Conservation (phyloP, 768 basidiomycete genomes). For the Mycena floridula region DNA sequence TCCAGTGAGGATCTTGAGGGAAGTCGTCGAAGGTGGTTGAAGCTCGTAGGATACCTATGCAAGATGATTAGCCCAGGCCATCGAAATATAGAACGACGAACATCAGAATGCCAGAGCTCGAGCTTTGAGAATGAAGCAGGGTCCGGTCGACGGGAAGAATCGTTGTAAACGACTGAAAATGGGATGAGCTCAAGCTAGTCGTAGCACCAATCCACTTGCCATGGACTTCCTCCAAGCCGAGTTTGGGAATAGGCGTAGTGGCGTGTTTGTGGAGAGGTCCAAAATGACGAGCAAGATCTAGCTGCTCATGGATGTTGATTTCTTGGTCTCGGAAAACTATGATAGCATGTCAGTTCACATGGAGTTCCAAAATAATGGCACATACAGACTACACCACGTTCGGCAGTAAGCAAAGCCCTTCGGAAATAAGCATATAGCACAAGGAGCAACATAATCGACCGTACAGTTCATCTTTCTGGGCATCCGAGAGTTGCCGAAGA, state of each 20-base stretch:
- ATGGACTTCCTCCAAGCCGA: slow-evolving; percentile 73
- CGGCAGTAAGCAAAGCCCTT: slow-evolving; percentile 68
- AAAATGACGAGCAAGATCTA: slow-evolving; percentile 65
- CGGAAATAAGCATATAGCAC: slow-evolving; percentile 7
- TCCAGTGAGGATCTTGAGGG: slow-evolving; percentile 64
- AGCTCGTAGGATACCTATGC: slow-evolving; percentile 64
- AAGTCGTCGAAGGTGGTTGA: slow-evolving; percentile 76
- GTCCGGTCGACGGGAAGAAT: slow-evolving; percentile 57
- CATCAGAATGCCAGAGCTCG: slow-evolving; percentile 82
- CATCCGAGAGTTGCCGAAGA: slow-evolving; percentile 55
- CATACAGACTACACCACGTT: slow-evolving; percentile 73
- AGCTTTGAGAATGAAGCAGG: slow-evolving; percentile 59
- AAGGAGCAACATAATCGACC: slow-evolving; percentile 12
- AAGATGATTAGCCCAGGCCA: neutral
- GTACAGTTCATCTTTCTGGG: slow-evolving; percentile 78
- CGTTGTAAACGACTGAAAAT: slow-evolving; percentile 61
- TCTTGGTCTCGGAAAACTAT: slow-evolving; percentile 75
- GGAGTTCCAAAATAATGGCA: neutral
- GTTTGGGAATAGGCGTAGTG: slow-evolving; percentile 70
- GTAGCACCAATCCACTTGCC: slow-evolving; percentile 28
- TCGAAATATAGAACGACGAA: slow-evolving; percentile 18
- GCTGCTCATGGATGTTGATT: slow-evolving; percentile 59
- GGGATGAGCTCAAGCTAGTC: slow-evolving; percentile 4
- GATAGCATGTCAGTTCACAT: neutral
- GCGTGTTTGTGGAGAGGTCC: slow-evolving; percentile 81